Evolutionary conservation across 345 rosid species (phyloP), one percentile per base, ranked within the genome.

Genomic region (Erysimum cheiranthoides): DNA sequence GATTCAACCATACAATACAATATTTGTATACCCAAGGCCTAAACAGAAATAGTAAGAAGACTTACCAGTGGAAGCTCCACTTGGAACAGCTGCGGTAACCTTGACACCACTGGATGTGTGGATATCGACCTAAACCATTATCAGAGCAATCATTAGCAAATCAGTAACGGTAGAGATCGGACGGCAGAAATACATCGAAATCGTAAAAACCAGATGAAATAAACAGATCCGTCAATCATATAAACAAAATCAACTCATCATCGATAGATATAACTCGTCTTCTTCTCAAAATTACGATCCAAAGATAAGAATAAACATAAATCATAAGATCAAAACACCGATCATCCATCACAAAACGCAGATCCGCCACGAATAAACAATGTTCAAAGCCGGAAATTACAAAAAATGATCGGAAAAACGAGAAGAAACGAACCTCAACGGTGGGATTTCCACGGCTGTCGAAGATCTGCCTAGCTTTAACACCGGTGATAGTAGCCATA

Each of bases 361-460:
- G 79, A 85, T 66, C 78, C 52, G 46, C 8, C n/a, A 58, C 64
- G 45, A 59, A 46, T 43, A 80, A 60, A 70, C 39, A 36, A 53
- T 51, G 79, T n/a, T 61, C 28, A 40, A 53, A 40, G 8, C 39
- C 1, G 36, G 11, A 13, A 27, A 35, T 12, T 17, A 30, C 34
- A 53, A 40, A 74, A 52, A 25, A 34, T n/a, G 67, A 76, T 36
- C 67, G 67, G 51, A 45, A 17, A 31, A 25, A 3, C 34, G 52
- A 47, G 56, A 39, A 73, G 67, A 75, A 66, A 40, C 18, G 1
- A 78, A 93, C 97, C 92, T 93, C 98, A 13, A 93, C 98, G 52
- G 98, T 93, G 28, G 98, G 98, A 40, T 93, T 93, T 21, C 98
- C 97, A 81, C 98, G 97, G 89, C 98, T 93, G 83, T 93, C 97